Percentiles rank a stretch among this genome's conserved stretches.
Conservation (phyloP, 1,139 yeast species). For the Sugiyamaella paludigena region DNA sequence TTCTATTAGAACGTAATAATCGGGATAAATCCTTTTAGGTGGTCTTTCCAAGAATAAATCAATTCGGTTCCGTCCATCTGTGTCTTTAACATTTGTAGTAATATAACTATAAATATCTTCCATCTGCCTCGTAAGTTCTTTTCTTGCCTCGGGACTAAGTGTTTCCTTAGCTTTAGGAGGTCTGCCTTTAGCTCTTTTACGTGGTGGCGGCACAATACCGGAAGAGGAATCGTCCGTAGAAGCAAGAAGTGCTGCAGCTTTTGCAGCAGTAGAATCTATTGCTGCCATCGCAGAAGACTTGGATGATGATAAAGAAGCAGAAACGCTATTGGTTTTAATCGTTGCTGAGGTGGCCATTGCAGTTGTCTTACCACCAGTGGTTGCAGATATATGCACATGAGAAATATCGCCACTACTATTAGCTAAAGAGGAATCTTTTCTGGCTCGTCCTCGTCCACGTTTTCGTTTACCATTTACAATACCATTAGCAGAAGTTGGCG, state of each 20-base stretch:
- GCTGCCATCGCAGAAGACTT: not conserved
- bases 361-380: not conserved
- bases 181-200: slow-evolving; percentile 37
- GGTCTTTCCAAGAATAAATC: slow-evolving; percentile 70
- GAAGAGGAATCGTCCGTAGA: slow-evolving; percentile 39
- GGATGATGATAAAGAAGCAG: not conserved
- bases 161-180: slow-evolving; percentile 42
- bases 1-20: slow-evolving; percentile 75
- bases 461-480: slow-evolving; percentile 21
- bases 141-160: slow-evolving; percentile 40
- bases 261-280: slow-evolving; percentile 21
- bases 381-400: not conserved
- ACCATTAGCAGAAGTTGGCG: slow-evolving; percentile 3
- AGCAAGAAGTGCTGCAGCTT: slow-evolving; percentile 27
- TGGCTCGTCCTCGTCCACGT: slow-evolving; percentile 19
- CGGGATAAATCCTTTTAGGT: slow-evolving; percentile 73
- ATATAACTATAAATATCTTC: slow-evolving; percentile 27
- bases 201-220: slow-evolving; percentile 28
- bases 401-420: no score
- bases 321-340: not conserved
- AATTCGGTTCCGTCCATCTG: slow-evolving; percentile 36
- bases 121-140: slow-evolving; percentile 27
- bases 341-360: not conserved
- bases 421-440: no score
- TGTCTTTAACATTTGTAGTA: slow-evolving; percentile 25